These are phyloP conservation scores for Clathrus columnatus DNA, from an alignment of 768 basidiomycete genomes.

Conservation along the genomic window DNA sequence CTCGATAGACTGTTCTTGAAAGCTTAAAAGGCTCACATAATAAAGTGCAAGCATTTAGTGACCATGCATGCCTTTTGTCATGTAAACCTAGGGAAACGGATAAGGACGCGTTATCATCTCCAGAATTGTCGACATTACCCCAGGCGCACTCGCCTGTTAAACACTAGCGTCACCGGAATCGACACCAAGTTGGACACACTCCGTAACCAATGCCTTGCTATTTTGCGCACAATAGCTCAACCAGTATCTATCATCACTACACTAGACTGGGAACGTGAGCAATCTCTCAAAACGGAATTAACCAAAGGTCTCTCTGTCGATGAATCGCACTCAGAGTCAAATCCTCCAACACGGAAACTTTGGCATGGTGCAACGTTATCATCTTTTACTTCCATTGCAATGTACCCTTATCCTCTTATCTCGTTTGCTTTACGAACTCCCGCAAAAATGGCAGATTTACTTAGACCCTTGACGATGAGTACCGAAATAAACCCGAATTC, in stretches of 20 bases:
- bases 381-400: slow-evolving; percentile 84
- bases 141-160: too few relatives aligned
- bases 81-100: too few relatives aligned
- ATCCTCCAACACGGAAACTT: slow-evolving; percentile 1
- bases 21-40: not conserved
- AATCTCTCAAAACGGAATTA: not conserved
- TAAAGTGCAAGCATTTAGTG: too few relatives aligned
- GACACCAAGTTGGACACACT: not conserved
- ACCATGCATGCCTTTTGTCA: too few relatives aligned
- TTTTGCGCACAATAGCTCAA: slow-evolving; percentile 73
- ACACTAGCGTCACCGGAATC: not conserved
- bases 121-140: too few relatives aligned
- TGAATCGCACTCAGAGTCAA: not conserved
- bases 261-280: slow-evolving; percentile 32
- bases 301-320: not conserved
- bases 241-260: slow-evolving; percentile 83
- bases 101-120: too few relatives aligned
- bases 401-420: slow-evolving; percentile 82
- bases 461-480: slow-evolving; percentile 21
- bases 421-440: slow-evolving; percentile 86
- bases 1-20: too few relatives aligned
- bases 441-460: slow-evolving; percentile 70
- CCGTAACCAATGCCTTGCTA: slow-evolving; percentile 13
- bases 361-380: slow-evolving; percentile 92
- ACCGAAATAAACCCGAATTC: too few relatives aligned